Conservation (phyloP, 2,329 filamentous ascomycete genomes). For the Cordyceps tenuipes region DNA sequence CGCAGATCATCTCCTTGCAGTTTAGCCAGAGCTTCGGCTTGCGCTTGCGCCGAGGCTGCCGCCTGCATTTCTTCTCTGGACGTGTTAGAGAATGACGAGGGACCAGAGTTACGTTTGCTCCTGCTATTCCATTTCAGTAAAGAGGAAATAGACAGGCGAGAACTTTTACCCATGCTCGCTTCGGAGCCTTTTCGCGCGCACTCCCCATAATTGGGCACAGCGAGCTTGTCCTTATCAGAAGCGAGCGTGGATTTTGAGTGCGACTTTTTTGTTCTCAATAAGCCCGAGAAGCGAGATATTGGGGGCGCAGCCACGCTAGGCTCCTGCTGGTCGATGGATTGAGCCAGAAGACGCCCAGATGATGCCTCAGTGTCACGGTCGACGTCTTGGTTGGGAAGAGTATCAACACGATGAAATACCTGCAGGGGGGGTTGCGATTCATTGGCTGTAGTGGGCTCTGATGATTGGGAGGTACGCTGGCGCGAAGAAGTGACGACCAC, state of each 20-base stretch:
- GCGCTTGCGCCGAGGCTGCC: slow-evolving; percentile 19
- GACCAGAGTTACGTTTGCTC: slow-evolving; percentile 46
- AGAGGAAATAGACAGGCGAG: slow-evolving; percentile 54
- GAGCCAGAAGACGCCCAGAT: not conserved
- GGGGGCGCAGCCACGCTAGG: slow-evolving; percentile 17
- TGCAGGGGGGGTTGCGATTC: slow-evolving; percentile 19
- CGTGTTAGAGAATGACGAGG: slow-evolving; percentile 84
- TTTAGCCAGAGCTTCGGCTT: slow-evolving; percentile 26
- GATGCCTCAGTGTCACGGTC: slow-evolving; percentile 14
- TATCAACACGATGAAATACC: slow-evolving; percentile 24
- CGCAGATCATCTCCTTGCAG: slow-evolving; percentile 26
- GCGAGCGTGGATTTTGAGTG: slow-evolving; percentile 41
- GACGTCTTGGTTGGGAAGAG: slow-evolving; percentile 15
- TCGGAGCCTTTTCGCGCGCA: slow-evolving; percentile 47
- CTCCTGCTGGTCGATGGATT: slow-evolving; percentile 8
- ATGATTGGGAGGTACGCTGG: slow-evolving; percentile 26
- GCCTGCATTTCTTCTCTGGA: slow-evolving; percentile 75
- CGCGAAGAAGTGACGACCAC: slow-evolving; percentile 48
- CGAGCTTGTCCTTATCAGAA: slow-evolving; percentile 31
- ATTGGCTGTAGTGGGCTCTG: slow-evolving; percentile 19
- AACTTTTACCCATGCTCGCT: slow-evolving; percentile 35
- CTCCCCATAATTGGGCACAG: slow-evolving; percentile 39
- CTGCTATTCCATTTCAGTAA: slow-evolving; percentile 65
- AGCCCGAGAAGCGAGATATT: slow-evolving; percentile 24
- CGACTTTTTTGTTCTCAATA: slow-evolving; percentile 39